Percentiles rank a stretch among this genome's conserved stretches.
Conservation (phyloP, 139 green algal species). For the Picocystis salinarum region DNA sequence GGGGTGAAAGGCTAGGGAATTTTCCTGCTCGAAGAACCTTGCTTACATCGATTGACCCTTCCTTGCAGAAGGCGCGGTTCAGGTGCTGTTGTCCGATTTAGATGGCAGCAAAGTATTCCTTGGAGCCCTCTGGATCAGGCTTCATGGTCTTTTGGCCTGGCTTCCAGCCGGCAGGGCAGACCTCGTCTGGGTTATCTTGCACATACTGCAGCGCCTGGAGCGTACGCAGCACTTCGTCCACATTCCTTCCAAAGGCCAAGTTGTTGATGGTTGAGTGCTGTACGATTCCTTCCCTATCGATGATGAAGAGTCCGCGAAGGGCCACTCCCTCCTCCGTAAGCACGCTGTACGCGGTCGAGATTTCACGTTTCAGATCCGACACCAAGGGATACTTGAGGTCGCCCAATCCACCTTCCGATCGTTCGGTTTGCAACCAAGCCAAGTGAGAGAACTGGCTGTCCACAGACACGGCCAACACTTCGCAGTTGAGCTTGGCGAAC, state of each 20-base stretch:
- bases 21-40: no score
- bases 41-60: no score
- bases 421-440: conserved; percentile 88
- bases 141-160: conserved; percentile 77
- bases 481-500: conserved; percentile 69
- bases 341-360: conserved; percentile 66
- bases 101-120: conserved; percentile 59
- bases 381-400: conserved; percentile 94
- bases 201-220: conserved; percentile 39
- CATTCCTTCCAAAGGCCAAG: conserved; percentile 71
- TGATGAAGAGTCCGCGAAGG: conserved; percentile 71
- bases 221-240: conserved; percentile 88
- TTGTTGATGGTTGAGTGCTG: conserved; percentile 97
- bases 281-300: conserved; percentile 74
- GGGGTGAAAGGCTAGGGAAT: no score
- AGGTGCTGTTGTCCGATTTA: no score
- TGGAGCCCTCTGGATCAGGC: conserved; percentile 48
- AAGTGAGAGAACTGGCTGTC: conserved; percentile 93
- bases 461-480: conserved; percentile 56
- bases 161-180: conserved; percentile 92
- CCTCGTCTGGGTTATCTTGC: conserved; percentile 67
- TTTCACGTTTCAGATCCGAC: conserved; percentile 86
- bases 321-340: conserved; percentile 53
- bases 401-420: conserved; percentile 61
- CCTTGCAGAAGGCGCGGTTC: no score